Base-by-base conservation (phyloP, 306 rosid genomes). In the Carpinus viminea region DNA sequence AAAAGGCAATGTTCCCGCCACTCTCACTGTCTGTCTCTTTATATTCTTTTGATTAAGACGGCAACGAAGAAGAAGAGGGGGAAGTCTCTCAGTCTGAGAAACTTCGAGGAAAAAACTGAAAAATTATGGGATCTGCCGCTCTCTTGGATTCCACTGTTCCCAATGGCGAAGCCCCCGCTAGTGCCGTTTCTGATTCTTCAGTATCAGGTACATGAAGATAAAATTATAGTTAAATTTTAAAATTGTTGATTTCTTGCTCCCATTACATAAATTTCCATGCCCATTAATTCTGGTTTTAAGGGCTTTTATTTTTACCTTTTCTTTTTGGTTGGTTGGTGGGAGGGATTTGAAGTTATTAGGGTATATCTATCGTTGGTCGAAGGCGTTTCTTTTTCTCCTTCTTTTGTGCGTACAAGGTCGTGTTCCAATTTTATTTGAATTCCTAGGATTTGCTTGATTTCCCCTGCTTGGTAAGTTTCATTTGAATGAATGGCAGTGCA, bases 121-220 rank as follows among this genome's bases (percentile, higher is more conserved):
- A 0, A 62, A 62, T 28, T 6, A 62, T 62, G 69, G 69, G 69
- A 62, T 68, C 31, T 20, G 84, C 82, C 3, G 68, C 82, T 41
- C 86, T 76, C 73, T 51, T 86, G 28, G 70, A 82, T 76, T 52
- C 83, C 17, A 28, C 83, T 1, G 56, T 5, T 0, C 62, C 82
- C 21, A 26, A 53, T 13, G 81, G 36, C 38, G 18, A 65, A 21
- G 9, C 57, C 17, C 18, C 69, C 7, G 5, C 18, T 5, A 11
- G 4, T 20, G 68, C 46, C 10, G 53, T 12, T 11, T 47, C 83
- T 9, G 75, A 65, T 64, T 48, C 81, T 17, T 31, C 75, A 26
- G 12, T 4, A 12, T 20, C 50, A 11, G 88, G 88, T 85, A 61
- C 75, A 46, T 70, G 76, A 74, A 4, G 5, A 53, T 53, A 5